phyloP scores from a whole-genome alignment of 768 basidiomycete species.

The Mycena maculata region DNA sequence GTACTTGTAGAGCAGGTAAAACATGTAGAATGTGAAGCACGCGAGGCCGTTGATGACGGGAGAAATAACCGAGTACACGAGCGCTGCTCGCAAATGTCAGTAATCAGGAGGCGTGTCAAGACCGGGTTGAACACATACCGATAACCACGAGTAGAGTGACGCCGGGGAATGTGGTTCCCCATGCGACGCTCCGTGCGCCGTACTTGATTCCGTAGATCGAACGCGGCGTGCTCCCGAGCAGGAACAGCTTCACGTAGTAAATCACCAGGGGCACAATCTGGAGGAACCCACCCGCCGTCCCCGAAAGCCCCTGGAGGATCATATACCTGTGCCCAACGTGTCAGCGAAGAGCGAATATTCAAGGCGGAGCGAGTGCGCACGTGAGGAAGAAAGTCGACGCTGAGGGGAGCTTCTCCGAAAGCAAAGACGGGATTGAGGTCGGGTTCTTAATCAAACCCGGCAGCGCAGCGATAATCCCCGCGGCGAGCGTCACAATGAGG shows the following conservation, averaged over 20 bases:
- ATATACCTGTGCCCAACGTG: conserved; percentile 64
- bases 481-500: conserved; percentile 86
- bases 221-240: conserved; percentile 91
- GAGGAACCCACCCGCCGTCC: conserved; percentile 83
- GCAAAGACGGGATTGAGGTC: conserved; percentile 69
- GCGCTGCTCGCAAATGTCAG: conserved; percentile 51
- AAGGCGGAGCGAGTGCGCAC: conserved; percentile 48
- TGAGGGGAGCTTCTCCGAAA: conserved; percentile 83
- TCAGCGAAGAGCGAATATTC: neutral
- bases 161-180: conserved; percentile 80
- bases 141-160: conserved; percentile 88
- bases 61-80: conserved; percentile 89
- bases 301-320: conserved; percentile 83
- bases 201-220: conserved; percentile 89
- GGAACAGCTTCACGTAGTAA: conserved; percentile 91
- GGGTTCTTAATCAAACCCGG: conserved; percentile 74
- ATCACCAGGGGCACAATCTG: conserved; percentile 78
- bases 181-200: conserved; percentile 70
- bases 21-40: conserved; percentile 82
- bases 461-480: conserved; percentile 84
- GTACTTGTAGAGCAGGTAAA: conserved; percentile 89
- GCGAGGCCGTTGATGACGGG: conserved; percentile 95
- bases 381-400: conserved; percentile 94
- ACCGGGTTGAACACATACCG: conserved; percentile 56
- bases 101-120: neutral